phyloP scores from a whole-genome alignment of 805 yeast genomes.

The Cyberlindnera sargentensis region DNA sequence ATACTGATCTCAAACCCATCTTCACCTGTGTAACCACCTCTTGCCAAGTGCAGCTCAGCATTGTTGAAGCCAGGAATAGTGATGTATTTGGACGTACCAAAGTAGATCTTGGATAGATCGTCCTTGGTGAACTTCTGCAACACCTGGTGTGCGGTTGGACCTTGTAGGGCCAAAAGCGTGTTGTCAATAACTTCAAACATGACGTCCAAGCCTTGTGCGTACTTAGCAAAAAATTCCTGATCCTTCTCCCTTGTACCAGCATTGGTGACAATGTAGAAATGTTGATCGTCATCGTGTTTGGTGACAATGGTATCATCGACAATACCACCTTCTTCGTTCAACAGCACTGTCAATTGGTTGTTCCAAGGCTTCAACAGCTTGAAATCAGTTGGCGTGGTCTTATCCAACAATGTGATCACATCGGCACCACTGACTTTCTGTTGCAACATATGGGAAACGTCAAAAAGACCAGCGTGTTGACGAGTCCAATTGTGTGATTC shows the following conservation, averaged over 20 bases:
- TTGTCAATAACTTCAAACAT: constrained; percentile 50
- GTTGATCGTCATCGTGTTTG: constrained; percentile 57
- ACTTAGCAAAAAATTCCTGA: constrained; percentile 49
- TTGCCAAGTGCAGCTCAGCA: constrained; percentile 63
- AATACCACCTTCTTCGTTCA: constrained; percentile 73
- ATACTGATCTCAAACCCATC: constrained; percentile 94
- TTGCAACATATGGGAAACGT: constrained; percentile 97
- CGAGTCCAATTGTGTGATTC: constrained; percentile 96
- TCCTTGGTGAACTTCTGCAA: constrained; percentile 56
- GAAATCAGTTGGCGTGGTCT: constrained; percentile 84
- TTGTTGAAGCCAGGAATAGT: constrained; percentile 28
- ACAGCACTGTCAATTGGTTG: constrained; percentile 71
- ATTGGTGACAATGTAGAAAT: constrained; percentile 84
- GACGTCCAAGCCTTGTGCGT: constrained; percentile 32
- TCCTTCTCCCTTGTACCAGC: constrained; percentile 93
- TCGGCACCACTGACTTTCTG: constrained; percentile 69
- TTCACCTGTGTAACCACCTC: constrained; percentile 98
- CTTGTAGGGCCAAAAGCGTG: constrained; percentile 85
- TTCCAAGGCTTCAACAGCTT: constrained; percentile 44
- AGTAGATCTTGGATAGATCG: constrained; percentile 55
- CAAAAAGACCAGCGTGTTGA: constrained; percentile 80
- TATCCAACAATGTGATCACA: constrained; percentile 62
- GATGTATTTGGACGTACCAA: constrained; percentile 51
- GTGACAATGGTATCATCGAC: constrained; percentile 92
- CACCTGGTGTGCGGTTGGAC: constrained; percentile 72